Evolutionary conservation across 805 yeast genomes (phyloP), one percentile per base, ranked within the genome.

Genomic region (Blastobotrys robertii): DNA sequence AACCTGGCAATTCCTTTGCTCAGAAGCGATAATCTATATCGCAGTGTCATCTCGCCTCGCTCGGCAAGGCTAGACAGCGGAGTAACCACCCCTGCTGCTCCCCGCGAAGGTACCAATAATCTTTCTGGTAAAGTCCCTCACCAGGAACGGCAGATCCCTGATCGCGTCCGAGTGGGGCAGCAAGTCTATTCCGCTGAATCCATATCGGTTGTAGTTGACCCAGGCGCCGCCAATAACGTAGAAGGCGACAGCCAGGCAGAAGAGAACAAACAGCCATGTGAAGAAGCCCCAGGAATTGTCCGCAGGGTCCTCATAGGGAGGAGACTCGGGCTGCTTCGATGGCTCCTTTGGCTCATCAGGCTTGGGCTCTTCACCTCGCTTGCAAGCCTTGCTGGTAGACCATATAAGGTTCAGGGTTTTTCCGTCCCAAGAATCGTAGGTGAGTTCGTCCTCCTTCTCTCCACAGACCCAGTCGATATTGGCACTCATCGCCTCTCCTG

Each of bases 1-100:
- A n/a, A n/a, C n/a, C n/a, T n/a, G n/a, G n/a, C n/a, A n/a, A n/a
- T n/a, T n/a, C n/a, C n/a, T n/a, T n/a, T n/a, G n/a, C 12, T 11
- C 13, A 13, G 15, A 38, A 28, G 10, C 12, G 19, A 3, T 13
- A 33, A 39, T 29, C 37, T 35, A 35, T 15, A 35, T 25, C 16
- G 22, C 22, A 19, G 3, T 31, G 6, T 19, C 25, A 6, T 33
- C 12, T 30, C 33, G 33, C 4, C 33, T 30, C 8, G n/a, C 33
- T 30, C 14, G 33, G 13, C 22, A 37, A 11, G 25, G 8, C 15
- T 68, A 88, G 8, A 92, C 94, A 30, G 97, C 97, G 57, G 94
- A 80, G 61, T 92, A 90, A 13, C 95, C 97, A 22, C 94, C 94
- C 59, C 95, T 74, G 19, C 58, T 44, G 42, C 70, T 64, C 15